Evolutionary conservation across 192 early-diverging fungal genomes (phyloP).

Genomic region (Podila minutissima): DNA sequence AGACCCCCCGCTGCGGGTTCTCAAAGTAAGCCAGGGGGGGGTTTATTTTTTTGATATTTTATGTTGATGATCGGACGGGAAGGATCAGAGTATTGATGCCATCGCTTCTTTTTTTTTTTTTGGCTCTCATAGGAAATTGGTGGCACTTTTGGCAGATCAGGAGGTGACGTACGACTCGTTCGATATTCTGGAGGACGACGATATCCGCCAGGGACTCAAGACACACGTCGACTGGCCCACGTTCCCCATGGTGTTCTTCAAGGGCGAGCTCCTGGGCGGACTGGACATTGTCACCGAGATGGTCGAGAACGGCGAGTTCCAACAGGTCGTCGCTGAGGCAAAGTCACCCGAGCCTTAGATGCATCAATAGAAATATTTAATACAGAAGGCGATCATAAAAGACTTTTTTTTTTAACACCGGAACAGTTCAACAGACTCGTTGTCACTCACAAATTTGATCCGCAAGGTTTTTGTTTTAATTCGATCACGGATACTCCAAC

Average conservation of each 20-base stretch:
- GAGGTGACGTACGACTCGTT: constrained; percentile 85
- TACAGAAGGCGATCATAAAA: not conserved
- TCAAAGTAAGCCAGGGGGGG: constrained; percentile 68
- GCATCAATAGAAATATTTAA: too few relatives aligned
- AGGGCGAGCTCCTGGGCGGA: constrained; percentile 93
- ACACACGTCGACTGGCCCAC: constrained; percentile 95
- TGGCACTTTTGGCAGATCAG: constrained; percentile 81
- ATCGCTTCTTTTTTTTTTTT: constrained; percentile 5
- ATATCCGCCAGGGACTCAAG: constrained; percentile 92
- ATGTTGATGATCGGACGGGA: not conserved
- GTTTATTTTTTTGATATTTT: not conserved
- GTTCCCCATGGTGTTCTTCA: constrained; percentile 92
- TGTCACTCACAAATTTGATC: too few relatives aligned
- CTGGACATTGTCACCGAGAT: constrained; percentile 96
- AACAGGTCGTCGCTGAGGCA: constrained; percentile 64
- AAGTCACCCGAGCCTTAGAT: constrained; percentile 26
- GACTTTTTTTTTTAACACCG: too few relatives aligned
- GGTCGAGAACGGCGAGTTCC: constrained; percentile 79
- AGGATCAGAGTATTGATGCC: not conserved
- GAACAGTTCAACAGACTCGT: too few relatives aligned
- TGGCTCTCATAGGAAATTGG: constrained; percentile 62
- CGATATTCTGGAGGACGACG: constrained; percentile 93
- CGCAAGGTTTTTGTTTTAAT: too few relatives aligned
- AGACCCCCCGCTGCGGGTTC: constrained; percentile 94
- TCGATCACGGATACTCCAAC: too few relatives aligned